Evolutionary conservation across 2,329 filamentous ascomycete species (phyloP).

Genomic region (Plectosphaerella sp.): DNA sequence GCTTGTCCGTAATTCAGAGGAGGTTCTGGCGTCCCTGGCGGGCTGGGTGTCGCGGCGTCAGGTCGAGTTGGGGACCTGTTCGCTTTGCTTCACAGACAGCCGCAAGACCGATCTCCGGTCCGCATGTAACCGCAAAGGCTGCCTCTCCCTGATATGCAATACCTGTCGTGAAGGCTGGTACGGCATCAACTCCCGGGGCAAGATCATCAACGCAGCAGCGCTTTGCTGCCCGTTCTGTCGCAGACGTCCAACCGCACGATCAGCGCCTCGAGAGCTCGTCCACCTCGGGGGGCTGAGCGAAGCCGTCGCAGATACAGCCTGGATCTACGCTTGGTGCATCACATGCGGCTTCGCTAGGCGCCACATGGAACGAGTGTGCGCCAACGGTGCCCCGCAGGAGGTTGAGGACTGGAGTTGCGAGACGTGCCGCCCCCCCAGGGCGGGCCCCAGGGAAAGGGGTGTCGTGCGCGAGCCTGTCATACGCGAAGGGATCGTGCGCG

Average conservation of each 20-base stretch:
- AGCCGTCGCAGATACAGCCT: slow-evolving; percentile 33
- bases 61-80: slow-evolving; percentile 33
- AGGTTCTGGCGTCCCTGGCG: slow-evolving; percentile 27
- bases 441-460: slow-evolving; percentile 21
- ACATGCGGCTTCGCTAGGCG: slow-evolving; percentile 35
- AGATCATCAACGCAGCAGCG: slow-evolving; percentile 41
- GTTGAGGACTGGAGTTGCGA: slow-evolving; percentile 36
- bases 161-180: slow-evolving; percentile 39
- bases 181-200: slow-evolving; percentile 35
- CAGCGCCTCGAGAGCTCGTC: slow-evolving; percentile 27
- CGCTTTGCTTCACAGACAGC: slow-evolving; percentile 37
- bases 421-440: slow-evolving; percentile 32
- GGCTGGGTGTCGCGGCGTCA: slow-evolving; percentile 31
- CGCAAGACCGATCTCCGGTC: slow-evolving; percentile 29
- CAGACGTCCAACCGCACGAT: slow-evolving; percentile 31
- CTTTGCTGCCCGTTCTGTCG: slow-evolving; percentile 47
- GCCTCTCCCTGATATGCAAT: slow-evolving; percentile 36
- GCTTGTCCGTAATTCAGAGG: slow-evolving; percentile 32
- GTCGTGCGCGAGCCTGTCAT: background rate
- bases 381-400: slow-evolving; percentile 29
- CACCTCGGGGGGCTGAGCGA: slow-evolving; percentile 29
- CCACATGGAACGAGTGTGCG: slow-evolving; percentile 38
- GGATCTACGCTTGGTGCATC: slow-evolving; percentile 45
- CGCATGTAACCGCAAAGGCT: slow-evolving; percentile 41
- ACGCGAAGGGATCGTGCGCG: slow-evolving; percentile 10